Base-by-base conservation (phyloP, 257 asterid genomes). In the Echites panduratus region DNA sequence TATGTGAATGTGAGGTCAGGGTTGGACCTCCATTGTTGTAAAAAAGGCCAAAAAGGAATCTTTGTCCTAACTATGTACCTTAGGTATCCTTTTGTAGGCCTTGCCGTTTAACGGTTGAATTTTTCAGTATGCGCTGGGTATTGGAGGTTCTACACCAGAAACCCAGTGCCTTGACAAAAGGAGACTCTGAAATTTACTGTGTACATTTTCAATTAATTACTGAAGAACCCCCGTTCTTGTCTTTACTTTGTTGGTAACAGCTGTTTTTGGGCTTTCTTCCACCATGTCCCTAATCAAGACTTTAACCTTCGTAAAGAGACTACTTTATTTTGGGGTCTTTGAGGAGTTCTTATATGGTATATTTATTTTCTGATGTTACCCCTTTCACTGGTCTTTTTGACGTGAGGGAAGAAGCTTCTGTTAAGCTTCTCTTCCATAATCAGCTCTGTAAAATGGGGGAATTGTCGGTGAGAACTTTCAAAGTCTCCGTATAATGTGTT, bases 401-500 rank as follows among this genome's bases (percentile, higher is more conserved):
- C 69, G 70, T 69, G 79, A 75, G 58, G 44, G 47, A 53, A 57
- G 73, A 74, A 74, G 67, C 61, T 68, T 20, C 73, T 43, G 16
- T 35, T 66, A 16, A 19, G 50, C 50, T 54, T 66, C 73, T 54
- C 13, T 35, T n/a, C 74, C 74, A 38, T 54, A 54, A 70, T 54
- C 66, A 43, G 54, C 74, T 66, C 48, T 63, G 48, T 73, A 54
- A 22, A 16, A n/a, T n/a, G 72, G 52, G 52, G 63, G 68, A 79
- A 76, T 58, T 75, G 56, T 57, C 40, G 78, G 75, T 78, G 29
- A 44, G 80, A 68, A 79, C 76, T 22, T 82, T 84, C 85, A 80
- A 82, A 68, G 74, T 73, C 48, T 66, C 66, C 45, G 76, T 64
- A 50, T 16, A 35, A 63, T 35, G 68, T 7, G 48, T 63, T 9